A percentile compares a stretch with the other conserved stretches of the same genome.
phyloP scores from a whole-genome alignment of 805 yeast species.

The Candida xiaguanensis region DNA sequence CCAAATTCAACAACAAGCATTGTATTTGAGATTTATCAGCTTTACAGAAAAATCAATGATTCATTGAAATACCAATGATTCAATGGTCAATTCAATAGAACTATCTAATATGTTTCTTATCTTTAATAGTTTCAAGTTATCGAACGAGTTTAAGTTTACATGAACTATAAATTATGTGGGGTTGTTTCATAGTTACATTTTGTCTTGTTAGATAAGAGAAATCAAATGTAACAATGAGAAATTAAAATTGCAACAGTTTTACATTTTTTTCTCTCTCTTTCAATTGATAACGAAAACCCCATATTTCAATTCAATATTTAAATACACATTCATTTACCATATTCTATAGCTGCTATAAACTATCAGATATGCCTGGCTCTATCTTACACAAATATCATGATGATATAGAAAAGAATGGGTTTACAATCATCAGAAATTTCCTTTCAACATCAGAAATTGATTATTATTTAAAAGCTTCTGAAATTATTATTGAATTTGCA shows the following conservation, averaged over 20 bases:
- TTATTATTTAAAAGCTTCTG: slow-evolving; percentile 32
- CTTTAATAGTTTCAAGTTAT: too few relatives aligned
- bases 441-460: slow-evolving; percentile 39
- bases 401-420: slow-evolving; percentile 33
- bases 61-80: too few relatives aligned
- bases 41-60: too few relatives aligned
- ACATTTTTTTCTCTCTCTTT: not conserved
- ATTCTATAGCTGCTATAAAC: too few relatives aligned
- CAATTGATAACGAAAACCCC: not conserved
- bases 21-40: too few relatives aligned
- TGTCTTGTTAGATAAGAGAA: not conserved
- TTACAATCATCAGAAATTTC: slow-evolving; percentile 37
- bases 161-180: too few relatives aligned
- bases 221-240: not conserved
- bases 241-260: not conserved
- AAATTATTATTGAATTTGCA: slow-evolving; percentile 36
- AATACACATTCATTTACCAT: too few relatives aligned
- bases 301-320: too few relatives aligned
- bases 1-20: too few relatives aligned
- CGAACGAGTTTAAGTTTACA: too few relatives aligned
- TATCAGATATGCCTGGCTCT: slow-evolving; percentile 18
- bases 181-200: not conserved
- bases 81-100: too few relatives aligned
- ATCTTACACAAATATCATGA: slow-evolving; percentile 28
- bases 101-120: too few relatives aligned